phyloP scores from a whole-genome alignment of 2,329 filamentous ascomycete genomes.

The Diaporthe batatas region DNA sequence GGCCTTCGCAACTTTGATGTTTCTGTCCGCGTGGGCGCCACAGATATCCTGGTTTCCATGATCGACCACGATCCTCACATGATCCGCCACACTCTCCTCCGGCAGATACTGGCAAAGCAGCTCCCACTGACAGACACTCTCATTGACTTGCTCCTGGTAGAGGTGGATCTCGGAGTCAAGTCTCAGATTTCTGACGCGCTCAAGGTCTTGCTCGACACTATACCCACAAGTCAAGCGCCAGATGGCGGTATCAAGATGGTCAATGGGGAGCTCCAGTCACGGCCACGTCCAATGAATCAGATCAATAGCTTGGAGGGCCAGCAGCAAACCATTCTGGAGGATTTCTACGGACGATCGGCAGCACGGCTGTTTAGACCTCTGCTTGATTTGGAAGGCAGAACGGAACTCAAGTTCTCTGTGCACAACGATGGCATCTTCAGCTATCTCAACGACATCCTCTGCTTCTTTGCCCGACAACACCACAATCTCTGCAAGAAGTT shows the following conservation, averaged over 20 bases:
- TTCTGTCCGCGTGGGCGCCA: conserved; percentile 88
- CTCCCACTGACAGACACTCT: conserved; percentile 90
- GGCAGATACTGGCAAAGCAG: conserved; percentile 88
- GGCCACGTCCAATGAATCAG: conserved; percentile 62
- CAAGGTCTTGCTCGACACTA: conserved; percentile 90
- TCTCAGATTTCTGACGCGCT: conserved; percentile 95
- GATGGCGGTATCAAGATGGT: conserved; percentile 70
- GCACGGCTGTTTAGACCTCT: conserved; percentile 88
- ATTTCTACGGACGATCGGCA: conserved; percentile 91
- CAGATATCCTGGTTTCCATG: conserved; percentile 91
- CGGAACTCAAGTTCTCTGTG: conserved; percentile 79
- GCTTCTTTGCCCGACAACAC: conserved; percentile 94
- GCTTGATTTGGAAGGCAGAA: conserved; percentile 79
- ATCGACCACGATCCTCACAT: conserved; percentile 96
- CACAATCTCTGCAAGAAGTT: conserved; percentile 89
- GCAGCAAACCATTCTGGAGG: conserved; percentile 86
- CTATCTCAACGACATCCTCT: conserved; percentile 92
- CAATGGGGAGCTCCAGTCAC: conserved; percentile 76
- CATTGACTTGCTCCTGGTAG: conserved; percentile 90
- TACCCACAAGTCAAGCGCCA: conserved; percentile 60
- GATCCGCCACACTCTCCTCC: conserved; percentile 93
- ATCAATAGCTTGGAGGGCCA: conserved; percentile 47
- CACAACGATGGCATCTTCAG: conserved; percentile 91
- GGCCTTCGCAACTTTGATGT: conserved; percentile 89
- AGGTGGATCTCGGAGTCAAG: conserved; percentile 94